Evolutionary conservation across 805 yeast species (phyloP).

Genomic region (Candida awuae): DNA sequence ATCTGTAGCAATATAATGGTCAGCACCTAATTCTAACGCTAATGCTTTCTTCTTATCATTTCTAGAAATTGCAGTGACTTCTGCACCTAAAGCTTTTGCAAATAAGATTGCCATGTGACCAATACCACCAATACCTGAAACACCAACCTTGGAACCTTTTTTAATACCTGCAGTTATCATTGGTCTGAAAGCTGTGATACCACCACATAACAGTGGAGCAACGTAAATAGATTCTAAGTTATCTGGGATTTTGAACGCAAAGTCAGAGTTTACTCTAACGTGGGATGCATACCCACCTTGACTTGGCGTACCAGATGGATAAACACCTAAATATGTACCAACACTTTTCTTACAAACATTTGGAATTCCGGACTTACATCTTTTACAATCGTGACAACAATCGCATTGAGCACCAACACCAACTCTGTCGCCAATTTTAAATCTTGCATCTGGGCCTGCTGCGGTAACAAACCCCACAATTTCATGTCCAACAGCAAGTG

Average conservation of each 20-base stretch:
- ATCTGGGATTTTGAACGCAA: slow-evolving; percentile 43
- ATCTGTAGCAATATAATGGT: slow-evolving; percentile 44
- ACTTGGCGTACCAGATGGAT: slow-evolving; percentile 36
- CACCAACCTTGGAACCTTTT: slow-evolving; percentile 43
- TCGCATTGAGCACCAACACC: slow-evolving; percentile 42
- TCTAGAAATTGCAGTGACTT: slow-evolving; percentile 51
- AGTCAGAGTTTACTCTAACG: slow-evolving; percentile 35
- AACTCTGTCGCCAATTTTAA: slow-evolving; percentile 41
- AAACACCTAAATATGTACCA: slow-evolving; percentile 44
- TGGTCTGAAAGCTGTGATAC: slow-evolving; percentile 47
- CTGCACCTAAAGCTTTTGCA: slow-evolving; percentile 54
- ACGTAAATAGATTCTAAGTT: slow-evolving; percentile 33
- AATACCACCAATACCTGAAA: slow-evolving; percentile 40
- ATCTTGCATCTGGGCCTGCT: slow-evolving; percentile 28
- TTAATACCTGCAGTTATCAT: slow-evolving; percentile 35
- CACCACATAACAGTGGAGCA: slow-evolving; percentile 53
- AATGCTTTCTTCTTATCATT: slow-evolving; percentile 39
- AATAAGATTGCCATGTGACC: slow-evolving; percentile 42
- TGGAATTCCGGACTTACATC: slow-evolving; percentile 32
- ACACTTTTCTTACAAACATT: slow-evolving; percentile 42
- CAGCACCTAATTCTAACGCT: slow-evolving; percentile 45
- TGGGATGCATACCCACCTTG: slow-evolving; percentile 47
- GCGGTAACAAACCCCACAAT: slow-evolving; percentile 36
- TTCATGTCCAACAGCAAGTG: slow-evolving; percentile 38
- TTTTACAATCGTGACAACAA: slow-evolving; percentile 33